Base-by-base conservation (phyloP, 768 basidiomycete species). In the Rhizopogon rudus region DNA sequence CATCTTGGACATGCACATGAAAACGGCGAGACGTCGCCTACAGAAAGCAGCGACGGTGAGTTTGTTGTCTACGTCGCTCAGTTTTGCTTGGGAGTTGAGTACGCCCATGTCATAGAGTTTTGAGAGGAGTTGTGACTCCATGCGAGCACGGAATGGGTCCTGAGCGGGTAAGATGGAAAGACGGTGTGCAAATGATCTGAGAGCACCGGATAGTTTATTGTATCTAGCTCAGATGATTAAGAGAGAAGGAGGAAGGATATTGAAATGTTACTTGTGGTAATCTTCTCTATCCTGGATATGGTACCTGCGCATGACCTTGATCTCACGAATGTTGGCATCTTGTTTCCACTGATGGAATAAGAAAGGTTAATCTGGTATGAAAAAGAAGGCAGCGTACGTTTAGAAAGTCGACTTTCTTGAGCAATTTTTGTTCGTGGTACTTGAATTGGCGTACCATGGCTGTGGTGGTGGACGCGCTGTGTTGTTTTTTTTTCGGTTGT, bases 61-160 rank as follows among this genome's bases (percentile, higher is more conserved):
- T 70, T 93, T 97, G 75, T 86, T 85, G 63, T 98, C 93, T 48
- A 98, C 80, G 66, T 99, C 96, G 63, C 88, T 91, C 60, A 98
- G 82, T 68, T 97, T 97, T 33, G 93, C 86, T 14, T 86, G 74
- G 8, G 89, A 77, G 67, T 88, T 91, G 56, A 99, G 80, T 52
- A 98, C 84, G 55, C 96, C 97, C 78, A 96, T 91, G 72, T 99
- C 97, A 73, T 98, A 99, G 57, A 98, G 82, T 70, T 98, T 98
- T 57, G 91, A 87, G 52, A 99, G 82, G 20, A 98, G 77, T 63
- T 91, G 87, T 43, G 73, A 82, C 73, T 99, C 90, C 83, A 91
- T 91, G 54, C 86, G 82, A 5, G 84, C 59, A 17, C 96, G 82
- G 71, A 91, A 91, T 3, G 93, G 90, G 71, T 98, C 96, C 61